Conservation (phyloP, 768 basidiomycete species). For the Panaeolus cyanescens region DNA sequence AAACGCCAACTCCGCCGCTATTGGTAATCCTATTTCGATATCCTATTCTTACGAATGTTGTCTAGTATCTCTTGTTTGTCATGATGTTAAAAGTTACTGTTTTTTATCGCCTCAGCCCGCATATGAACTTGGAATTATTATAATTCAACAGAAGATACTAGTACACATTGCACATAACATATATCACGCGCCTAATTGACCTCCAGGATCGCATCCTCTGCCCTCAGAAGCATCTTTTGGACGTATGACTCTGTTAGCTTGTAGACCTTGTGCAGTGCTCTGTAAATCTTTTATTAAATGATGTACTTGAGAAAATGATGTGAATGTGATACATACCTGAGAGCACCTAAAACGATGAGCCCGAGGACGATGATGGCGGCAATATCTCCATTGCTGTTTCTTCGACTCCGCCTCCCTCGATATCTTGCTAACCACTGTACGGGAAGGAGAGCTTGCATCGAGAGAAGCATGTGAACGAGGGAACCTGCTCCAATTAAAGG, state of each 20-base stretch:
- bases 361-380: constrained; percentile 66
- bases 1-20: constrained; percentile 71
- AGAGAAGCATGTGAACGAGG: constrained; percentile 69
- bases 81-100: neutral
- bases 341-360: constrained; percentile 61
- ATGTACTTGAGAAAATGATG: neutral
- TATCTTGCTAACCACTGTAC: constrained; percentile 72
- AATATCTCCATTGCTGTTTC: constrained; percentile 61
- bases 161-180: neutral
- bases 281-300: constrained; percentile 28
- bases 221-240: constrained; percentile 63
- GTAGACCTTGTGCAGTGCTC: constrained; percentile 75
- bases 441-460: constrained; percentile 64
- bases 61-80: constrained; percentile 9
- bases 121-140: neutral
- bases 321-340: constrained; percentile 43
- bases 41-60: constrained; percentile 13
- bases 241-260: constrained; percentile 58
- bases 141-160: neutral
- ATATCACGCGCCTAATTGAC: constrained; percentile 43
- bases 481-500: constrained; percentile 80
- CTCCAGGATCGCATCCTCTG: constrained; percentile 82
- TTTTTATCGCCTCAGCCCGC: neutral
- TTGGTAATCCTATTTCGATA: constrained; percentile 47
- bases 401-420: constrained; percentile 53